phyloP scores from a whole-genome alignment of 768 basidiomycete species.

The Suillus bovinus region DNA sequence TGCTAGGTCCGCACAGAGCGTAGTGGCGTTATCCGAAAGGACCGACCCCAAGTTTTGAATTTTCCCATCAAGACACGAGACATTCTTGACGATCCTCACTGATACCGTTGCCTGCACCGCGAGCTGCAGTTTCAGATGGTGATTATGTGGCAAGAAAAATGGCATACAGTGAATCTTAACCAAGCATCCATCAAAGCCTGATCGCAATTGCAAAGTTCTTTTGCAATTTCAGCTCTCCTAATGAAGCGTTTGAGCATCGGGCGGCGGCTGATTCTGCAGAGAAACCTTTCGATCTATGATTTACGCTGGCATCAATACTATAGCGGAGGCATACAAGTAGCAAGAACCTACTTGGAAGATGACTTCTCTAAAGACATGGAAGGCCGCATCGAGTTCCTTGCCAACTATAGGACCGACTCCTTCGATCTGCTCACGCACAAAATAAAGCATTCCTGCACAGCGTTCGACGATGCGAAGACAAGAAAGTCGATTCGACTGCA shows the following conservation, averaged over 20 bases:
- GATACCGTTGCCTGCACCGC: background rate
- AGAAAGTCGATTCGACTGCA: conserved; percentile 63
- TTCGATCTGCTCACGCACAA: conserved; percentile 59
- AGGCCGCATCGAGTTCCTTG: conserved; percentile 51
- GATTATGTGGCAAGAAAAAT: background rate
- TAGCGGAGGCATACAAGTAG: background rate
- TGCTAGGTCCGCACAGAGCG: background rate
- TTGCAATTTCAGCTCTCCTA: conserved; percentile 66
- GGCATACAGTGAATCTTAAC: background rate
- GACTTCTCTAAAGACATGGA: conserved; percentile 49
- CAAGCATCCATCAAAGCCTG: conserved; percentile 50
- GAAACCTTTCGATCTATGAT: conserved; percentile 48
- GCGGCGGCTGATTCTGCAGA: conserved; percentile 57
- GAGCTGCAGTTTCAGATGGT: background rate
- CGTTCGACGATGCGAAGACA: conserved; percentile 73
- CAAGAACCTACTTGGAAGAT: conserved; percentile 17
- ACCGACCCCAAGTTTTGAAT: background rate
- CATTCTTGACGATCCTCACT: background rate
- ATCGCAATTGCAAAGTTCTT: conserved; percentile 53
- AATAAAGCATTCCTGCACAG: conserved; percentile 70
- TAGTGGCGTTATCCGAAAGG: background rate
- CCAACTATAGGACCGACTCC: conserved; percentile 54
- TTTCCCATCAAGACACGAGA: background rate
- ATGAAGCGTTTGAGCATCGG: conserved; percentile 82
- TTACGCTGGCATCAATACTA: background rate